A percentile compares a stretch with the other conserved stretches of the same genome.
Conservation (phyloP, 345 rosid genomes). For the Eucalyptus sp. region DNA sequence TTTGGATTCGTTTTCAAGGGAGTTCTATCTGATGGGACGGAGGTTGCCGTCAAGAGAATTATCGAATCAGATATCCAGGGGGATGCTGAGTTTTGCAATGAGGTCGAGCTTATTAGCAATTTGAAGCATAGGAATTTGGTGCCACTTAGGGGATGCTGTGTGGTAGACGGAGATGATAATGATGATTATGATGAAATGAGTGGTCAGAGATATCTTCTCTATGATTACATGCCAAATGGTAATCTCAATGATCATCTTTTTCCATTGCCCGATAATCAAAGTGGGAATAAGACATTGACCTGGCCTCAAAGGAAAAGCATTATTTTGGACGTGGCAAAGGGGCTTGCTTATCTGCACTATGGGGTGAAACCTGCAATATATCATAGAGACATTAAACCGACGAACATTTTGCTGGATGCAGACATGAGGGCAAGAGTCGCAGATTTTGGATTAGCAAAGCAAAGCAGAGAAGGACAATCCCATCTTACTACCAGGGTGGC, state of each 20-base stretch:
- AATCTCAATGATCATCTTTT: slow-evolving; percentile 76
- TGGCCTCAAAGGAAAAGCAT: slow-evolving; percentile 91
- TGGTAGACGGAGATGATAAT: slow-evolving; percentile 30
- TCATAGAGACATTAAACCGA: slow-evolving; percentile 84
- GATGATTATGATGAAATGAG: slow-evolving; percentile 10
- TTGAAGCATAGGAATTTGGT: slow-evolving; percentile 87
- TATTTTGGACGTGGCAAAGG: slow-evolving; percentile 80
- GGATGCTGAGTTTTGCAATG: slow-evolving; percentile 77
- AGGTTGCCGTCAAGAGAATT: slow-evolving; percentile 67
- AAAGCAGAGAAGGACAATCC: slow-evolving; percentile 82
- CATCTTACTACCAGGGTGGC: slow-evolving; percentile 95
- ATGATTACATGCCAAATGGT: slow-evolving; percentile 86
- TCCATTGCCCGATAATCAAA: slow-evolving; percentile 3
- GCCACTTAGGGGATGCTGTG: slow-evolving; percentile 80
- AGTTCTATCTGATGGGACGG: slow-evolving; percentile 51
- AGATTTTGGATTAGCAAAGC: slow-evolving; percentile 82
- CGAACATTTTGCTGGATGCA: slow-evolving; percentile 67
- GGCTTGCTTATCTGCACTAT: slow-evolving; percentile 80
- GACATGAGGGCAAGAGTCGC: slow-evolving; percentile 94
- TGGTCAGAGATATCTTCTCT: slow-evolving; percentile 63
- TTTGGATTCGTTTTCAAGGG: slow-evolving; percentile 84
- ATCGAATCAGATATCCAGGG: slow-evolving; percentile 77
- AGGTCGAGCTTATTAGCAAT: slow-evolving; percentile 87
- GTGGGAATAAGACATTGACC: slow-evolving; percentile 20
- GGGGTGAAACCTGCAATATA: slow-evolving; percentile 93